Evolutionary conservation across 2,329 filamentous ascomycete genomes (phyloP).

Genomic region (Zopfia rhizophila): DNA sequence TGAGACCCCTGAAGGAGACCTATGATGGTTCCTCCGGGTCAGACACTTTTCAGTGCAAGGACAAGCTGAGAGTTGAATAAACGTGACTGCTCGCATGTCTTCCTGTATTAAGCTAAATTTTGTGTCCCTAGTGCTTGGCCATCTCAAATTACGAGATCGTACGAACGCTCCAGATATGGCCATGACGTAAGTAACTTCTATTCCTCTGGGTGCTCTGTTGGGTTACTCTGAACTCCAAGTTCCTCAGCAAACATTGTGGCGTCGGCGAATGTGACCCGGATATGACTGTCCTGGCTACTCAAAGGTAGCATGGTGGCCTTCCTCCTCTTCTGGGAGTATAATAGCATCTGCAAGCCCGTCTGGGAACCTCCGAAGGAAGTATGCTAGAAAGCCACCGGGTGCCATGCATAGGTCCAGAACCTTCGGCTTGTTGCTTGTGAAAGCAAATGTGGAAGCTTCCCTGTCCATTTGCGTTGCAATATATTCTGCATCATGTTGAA

Average conservation of each 20-base stretch:
- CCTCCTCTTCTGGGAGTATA: constrained; percentile 51
- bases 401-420: constrained; percentile 66
- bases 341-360: constrained; percentile 49
- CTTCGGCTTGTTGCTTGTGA: constrained; percentile 17
- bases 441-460: neutral
- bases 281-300: constrained; percentile 10
- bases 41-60: constrained; percentile 59
- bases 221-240: constrained; percentile 10
- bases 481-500: constrained; percentile 24
- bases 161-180: constrained; percentile 40
- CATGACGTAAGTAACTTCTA: constrained; percentile 1
- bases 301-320: constrained; percentile 55
- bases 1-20: constrained; percentile 63
- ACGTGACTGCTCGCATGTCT: constrained; percentile 43
- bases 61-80: constrained; percentile 51
- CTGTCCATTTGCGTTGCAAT: constrained; percentile 4
- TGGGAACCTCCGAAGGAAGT: constrained; percentile 49
- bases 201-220: constrained; percentile 7
- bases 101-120: constrained; percentile 16
- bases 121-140: constrained; percentile 57
- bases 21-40: constrained; percentile 60
- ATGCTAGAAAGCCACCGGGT: constrained; percentile 61
- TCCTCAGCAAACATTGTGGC: constrained; percentile 61
- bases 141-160: constrained; percentile 61
- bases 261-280: constrained; percentile 49